Conservation (phyloP, 345 rosid species). For the Eucalyptus camaldulensis region DNA sequence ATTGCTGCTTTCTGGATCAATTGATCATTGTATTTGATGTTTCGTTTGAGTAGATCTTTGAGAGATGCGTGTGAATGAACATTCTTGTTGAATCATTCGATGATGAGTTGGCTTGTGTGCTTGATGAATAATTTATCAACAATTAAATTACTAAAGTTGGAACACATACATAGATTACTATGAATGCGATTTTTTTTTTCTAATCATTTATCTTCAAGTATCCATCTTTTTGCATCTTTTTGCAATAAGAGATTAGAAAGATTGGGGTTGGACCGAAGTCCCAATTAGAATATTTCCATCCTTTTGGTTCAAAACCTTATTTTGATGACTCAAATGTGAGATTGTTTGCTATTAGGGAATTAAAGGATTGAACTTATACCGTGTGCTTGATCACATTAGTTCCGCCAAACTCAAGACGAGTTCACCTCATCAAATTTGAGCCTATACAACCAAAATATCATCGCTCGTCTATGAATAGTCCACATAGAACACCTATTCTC, state of each 20-base stretch:
- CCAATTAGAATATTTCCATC: not conserved
- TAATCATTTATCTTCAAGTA: not conserved
- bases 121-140: not conserved
- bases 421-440: not conserved
- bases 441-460: not conserved
- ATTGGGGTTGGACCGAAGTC: not conserved
- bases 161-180: not conserved
- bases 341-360: not conserved
- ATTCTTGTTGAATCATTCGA: not conserved
- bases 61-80: not conserved
- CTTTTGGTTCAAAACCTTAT: not conserved
- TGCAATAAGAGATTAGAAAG: not conserved
- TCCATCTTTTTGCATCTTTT: not conserved
- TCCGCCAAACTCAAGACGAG: no score
- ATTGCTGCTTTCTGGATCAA: not conserved
- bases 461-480: not conserved
- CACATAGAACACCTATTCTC: not conserved
- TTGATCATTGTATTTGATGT: not conserved
- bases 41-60: not conserved
- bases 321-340: not conserved
- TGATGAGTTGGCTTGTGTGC: not conserved
- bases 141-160: not conserved
- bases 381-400: no score
- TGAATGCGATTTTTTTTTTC: not conserved
- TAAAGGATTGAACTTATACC: no score